A percentile compares a stretch with the other conserved stretches of the same genome.
These are phyloP conservation scores for Monosporascus sp. DNA, from an alignment of 2,329 filamentous ascomycete species.

Conservation along the genomic window DNA sequence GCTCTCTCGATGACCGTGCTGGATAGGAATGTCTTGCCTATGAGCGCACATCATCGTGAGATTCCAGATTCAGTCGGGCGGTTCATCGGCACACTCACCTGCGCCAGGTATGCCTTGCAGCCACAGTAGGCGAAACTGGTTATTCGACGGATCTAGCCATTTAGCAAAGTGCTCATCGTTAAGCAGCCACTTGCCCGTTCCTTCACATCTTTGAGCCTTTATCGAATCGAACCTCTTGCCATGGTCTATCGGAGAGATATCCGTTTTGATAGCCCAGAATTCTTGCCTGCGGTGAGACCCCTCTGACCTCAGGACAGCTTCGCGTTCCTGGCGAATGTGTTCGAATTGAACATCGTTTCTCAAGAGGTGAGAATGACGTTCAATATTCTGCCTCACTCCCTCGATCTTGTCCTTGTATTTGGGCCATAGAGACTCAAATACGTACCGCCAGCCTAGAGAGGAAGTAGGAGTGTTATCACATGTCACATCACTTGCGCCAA, in stretches of 20 bases:
- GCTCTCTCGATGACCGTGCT: conserved; percentile 4
- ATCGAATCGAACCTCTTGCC: conserved; percentile 5
- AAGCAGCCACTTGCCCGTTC: conserved; percentile 1
- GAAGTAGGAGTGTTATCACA: too few species aligned
- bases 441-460: conserved; percentile 16
- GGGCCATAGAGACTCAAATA: conserved; percentile 28
- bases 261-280: conserved; percentile 7
- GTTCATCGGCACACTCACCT: conserved; percentile 6
- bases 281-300: conserved; percentile 6
- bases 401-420: conserved; percentile 17
- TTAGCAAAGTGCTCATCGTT: conserved; percentile 3
- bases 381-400: conserved; percentile 6
- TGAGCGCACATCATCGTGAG: neutral
- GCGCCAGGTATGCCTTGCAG: conserved; percentile 20
- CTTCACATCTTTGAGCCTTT: neutral
- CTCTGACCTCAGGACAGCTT: conserved; percentile 4
- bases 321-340: conserved; percentile 13
- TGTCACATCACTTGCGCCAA: neutral
- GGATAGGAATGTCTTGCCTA: conserved; percentile 16
- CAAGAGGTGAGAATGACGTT: conserved; percentile 11
- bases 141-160: conserved; percentile 9
- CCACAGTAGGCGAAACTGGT: conserved; percentile 10
- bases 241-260: conserved; percentile 8
- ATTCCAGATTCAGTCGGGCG: neutral
- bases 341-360: conserved; percentile 11